Evolutionary conservation across 495 filamentous ascomycete genomes (phyloP).

Genomic region (Chaetomium cochliodes): DNA sequence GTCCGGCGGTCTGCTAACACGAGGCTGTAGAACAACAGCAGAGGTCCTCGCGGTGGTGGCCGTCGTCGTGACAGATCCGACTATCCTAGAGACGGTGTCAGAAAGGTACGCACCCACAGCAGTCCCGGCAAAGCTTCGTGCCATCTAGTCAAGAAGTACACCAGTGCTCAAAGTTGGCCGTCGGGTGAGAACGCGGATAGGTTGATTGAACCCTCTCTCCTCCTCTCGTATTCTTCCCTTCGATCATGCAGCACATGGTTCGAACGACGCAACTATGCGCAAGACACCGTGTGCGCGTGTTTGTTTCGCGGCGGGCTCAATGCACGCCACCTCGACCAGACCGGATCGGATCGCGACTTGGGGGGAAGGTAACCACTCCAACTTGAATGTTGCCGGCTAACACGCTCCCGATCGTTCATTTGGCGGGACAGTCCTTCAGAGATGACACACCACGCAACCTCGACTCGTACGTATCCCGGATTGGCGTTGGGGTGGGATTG

Average conservation of each 20-base stretch:
- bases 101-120: slow-evolving; percentile 60
- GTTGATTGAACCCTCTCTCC: slow-evolving; percentile 37
- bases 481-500: background rate
- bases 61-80: slow-evolving; percentile 55
- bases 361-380: slow-evolving; percentile 26
- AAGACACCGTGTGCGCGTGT: slow-evolving; percentile 20
- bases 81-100: slow-evolving; percentile 73
- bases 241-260: slow-evolving; percentile 14
- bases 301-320: slow-evolving; percentile 26
- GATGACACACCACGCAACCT: slow-evolving; percentile 51
- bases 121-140: background rate
- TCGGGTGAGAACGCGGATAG: slow-evolving; percentile 21
- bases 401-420: slow-evolving; percentile 28
- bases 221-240: slow-evolving; percentile 27
- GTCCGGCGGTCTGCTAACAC: slow-evolving; percentile 10
- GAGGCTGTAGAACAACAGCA: slow-evolving; percentile 23
- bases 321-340: slow-evolving; percentile 19
- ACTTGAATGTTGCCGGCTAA: slow-evolving; percentile 37
- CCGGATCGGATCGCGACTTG: slow-evolving; percentile 33
- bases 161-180: slow-evolving; percentile 13
- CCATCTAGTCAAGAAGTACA: background rate
- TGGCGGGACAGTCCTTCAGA: slow-evolving; percentile 46
- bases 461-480: slow-evolving; percentile 48
- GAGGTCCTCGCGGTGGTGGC: slow-evolving; percentile 28
- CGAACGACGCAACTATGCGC: slow-evolving; percentile 32